These are phyloP conservation scores for Panus rudis DNA, from an alignment of 768 basidiomycete genomes.

Conservation along the genomic window DNA sequence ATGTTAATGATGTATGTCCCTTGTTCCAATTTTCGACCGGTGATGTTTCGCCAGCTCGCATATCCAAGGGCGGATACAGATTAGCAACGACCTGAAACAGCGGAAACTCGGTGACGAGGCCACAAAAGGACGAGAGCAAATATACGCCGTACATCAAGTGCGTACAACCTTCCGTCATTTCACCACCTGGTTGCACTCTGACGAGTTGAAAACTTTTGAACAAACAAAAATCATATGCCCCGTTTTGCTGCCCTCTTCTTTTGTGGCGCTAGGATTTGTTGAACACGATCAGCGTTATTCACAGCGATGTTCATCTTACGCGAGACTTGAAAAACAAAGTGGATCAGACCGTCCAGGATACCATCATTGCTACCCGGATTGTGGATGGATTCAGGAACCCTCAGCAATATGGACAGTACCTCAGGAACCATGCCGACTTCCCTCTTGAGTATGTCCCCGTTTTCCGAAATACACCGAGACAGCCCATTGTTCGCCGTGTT, in stretches of 20 bases:
- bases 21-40: not conserved
- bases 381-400: conserved; percentile 75
- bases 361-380: conserved; percentile 67
- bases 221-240: no score
- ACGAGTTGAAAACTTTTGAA: no score
- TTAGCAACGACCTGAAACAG: conserved; percentile 72
- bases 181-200: not conserved
- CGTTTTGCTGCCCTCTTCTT: no score
- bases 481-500: not conserved
- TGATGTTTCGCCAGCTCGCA: conserved; percentile 41
- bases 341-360: conserved; percentile 75
- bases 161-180: not conserved
- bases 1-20: not conserved
- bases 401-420: conserved; percentile 59
- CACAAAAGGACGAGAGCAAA: conserved; percentile 62
- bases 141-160: conserved; percentile 64
- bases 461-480: not conserved
- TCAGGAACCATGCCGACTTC: conserved; percentile 77
- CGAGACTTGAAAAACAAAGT: conserved; percentile 69
- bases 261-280: conserved; percentile 48
- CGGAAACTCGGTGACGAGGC: conserved; percentile 72
- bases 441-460: conserved; percentile 60
- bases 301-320: conserved; percentile 58
- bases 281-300: conserved; percentile 52
- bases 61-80: conserved; percentile 74